phyloP scores from a whole-genome alignment of 192 early-diverging fungal genomes.

The Entomortierella lignicola region DNA sequence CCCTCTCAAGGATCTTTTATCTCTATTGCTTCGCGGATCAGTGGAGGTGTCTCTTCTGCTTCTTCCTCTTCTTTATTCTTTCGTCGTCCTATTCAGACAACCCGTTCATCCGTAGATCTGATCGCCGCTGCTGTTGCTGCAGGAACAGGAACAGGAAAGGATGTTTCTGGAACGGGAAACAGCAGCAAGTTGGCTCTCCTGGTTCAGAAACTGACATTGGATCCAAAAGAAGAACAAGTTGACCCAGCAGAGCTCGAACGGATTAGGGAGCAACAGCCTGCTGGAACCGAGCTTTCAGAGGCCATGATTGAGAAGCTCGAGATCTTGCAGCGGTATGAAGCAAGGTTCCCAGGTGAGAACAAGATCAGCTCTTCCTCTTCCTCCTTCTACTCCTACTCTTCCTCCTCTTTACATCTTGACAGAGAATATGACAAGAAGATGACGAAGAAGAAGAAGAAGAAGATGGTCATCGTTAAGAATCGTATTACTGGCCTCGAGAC shows the following conservation, averaged over 20 bases:
- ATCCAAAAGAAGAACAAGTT: conserved; percentile 26
- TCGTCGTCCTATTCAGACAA: conserved; percentile 24
- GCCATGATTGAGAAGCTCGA: conserved; percentile 48
- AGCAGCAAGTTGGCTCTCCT: conserved; percentile 10
- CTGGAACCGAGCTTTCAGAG: conserved; percentile 35
- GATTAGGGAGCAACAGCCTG: conserved; percentile 24
- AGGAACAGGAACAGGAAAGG: background rate
- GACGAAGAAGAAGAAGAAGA: background rate
- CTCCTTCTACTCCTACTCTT: background rate
- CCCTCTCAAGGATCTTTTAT: conserved; percentile 14
- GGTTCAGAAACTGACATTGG: conserved; percentile 35
- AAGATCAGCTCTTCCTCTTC: background rate
- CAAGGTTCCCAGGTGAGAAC: conserved; percentile 56
- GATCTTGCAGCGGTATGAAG: conserved; percentile 51
- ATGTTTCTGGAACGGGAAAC: background rate
- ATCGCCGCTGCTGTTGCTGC: background rate
- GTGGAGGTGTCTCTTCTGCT: conserved; percentile 4
- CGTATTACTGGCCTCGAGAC: background rate
- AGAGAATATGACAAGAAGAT: background rate
- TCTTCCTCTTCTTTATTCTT: conserved; percentile 29
- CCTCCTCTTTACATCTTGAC: too few species aligned
- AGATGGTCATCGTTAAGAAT: background rate
- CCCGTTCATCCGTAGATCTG: conserved; percentile 13
- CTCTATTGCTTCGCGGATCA: conserved; percentile 35
- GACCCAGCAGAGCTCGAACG: conserved; percentile 13